Conservation (phyloP, 768 basidiomycete genomes). For the Suillus subluteus region DNA sequence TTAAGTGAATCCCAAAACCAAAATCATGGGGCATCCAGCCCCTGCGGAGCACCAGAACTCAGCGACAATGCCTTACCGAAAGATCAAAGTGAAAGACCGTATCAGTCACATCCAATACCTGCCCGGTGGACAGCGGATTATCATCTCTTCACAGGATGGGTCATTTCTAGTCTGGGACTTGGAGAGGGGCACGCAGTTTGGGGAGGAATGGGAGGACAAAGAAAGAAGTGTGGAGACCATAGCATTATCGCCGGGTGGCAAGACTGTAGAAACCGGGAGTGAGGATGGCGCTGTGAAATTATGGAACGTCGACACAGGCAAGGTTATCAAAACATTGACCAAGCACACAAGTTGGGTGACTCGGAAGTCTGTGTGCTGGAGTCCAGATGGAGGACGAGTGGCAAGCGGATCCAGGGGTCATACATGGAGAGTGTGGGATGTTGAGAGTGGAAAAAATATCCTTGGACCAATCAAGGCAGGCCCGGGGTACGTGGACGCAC, state of each 20-base stretch:
- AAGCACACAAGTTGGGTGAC: not conserved
- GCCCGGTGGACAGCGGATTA: not conserved
- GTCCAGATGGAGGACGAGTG: not conserved
- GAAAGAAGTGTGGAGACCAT: not conserved
- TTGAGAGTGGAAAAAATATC: not conserved
- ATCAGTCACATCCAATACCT: not conserved
- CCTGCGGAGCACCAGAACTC: not conserved
- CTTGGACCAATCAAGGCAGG: not conserved
- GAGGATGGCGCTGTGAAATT: not conserved
- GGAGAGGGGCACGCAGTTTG: not conserved
- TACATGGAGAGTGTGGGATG: not conserved
- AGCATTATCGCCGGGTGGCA: not conserved
- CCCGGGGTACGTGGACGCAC: too few species aligned
- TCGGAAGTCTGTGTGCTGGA: not conserved
- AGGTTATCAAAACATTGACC: not conserved
- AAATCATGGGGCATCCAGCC: not conserved
- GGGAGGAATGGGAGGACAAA: not conserved
- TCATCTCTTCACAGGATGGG: fast-evolving
- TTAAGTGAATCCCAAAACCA: not conserved
- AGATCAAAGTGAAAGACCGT: not conserved
- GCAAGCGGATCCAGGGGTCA: not conserved
- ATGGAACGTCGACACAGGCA: not conserved
- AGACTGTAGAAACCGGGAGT: not conserved
- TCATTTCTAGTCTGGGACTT: not conserved
- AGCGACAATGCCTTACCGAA: not conserved